Base-by-base conservation (phyloP, 257 asterid species). In the Striga asiatica region DNA sequence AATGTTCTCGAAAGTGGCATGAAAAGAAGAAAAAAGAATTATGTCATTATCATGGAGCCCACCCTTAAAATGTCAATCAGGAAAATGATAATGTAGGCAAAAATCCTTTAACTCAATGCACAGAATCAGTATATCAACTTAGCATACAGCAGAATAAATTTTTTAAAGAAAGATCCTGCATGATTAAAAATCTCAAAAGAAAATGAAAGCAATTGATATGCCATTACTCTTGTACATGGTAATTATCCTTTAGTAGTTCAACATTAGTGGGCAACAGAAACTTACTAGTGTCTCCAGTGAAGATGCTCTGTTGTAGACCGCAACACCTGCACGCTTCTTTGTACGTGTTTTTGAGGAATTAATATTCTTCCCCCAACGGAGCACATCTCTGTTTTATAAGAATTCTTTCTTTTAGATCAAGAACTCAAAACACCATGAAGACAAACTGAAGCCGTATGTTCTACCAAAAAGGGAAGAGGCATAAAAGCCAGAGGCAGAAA, bases 271-370 rank as follows among this genome's bases (percentile, higher is more conserved):
- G 64, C 38, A 25, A 27, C 67, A 69, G 60, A 68, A 69, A 70
- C 84, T 80, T 48, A 88, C 98, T 27, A 91, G 95, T 56, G 98
- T 84, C 76, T 91, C 98, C 48, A 91, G 78, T 47, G 98, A 91
- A 47, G 98, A 87, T 48, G 98, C 98, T 59, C 96, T 76, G 67
- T 84, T 91, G 76, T 91, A 91, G 60, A 87, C 95, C 67, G 96
- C 98, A 38, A 76, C 80, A 38, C 98, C 98, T 48, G 96, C 98
- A 58, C 96, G 94, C 74, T 77, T 91, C 71, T 78, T 91, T 2
- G 96, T 78, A 78, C 68, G 79, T 28, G 96, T 87, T 75, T 81
- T 91, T 13, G 96, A 75, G 54, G 98, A 87, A 61, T 82, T 87
- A 42, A 80, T 80, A 64, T 91, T 91, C 68, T 84, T 91, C 16